These are phyloP conservation scores for Cydonia oblonga DNA, from an alignment of 331 rosid species.

Conservation along the genomic window DNA sequence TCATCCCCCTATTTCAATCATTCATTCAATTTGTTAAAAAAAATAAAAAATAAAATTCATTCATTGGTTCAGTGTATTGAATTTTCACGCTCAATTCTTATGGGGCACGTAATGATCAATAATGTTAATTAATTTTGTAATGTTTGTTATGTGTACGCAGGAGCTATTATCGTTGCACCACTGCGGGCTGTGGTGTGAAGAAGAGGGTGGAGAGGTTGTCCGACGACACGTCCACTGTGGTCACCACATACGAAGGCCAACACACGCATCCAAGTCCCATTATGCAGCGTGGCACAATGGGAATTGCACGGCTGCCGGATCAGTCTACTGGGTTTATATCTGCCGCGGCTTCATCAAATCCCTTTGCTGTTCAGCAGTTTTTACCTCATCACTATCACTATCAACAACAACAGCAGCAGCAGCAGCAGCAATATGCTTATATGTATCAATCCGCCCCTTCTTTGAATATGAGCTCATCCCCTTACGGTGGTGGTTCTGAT, in stretches of 20 bases:
- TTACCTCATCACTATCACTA: constrained; percentile 10
- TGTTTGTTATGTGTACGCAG: constrained; percentile 17
- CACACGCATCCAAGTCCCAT: constrained; percentile 67
- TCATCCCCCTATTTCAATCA: neutral
- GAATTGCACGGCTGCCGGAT: constrained; percentile 16
- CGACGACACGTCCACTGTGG: constrained; percentile 42
- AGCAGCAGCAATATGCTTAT: constrained; percentile 12
- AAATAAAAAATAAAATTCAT: neutral
- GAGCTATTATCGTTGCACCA: constrained; percentile 97
- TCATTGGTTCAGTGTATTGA: neutral
- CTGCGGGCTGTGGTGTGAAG: constrained; percentile 58
- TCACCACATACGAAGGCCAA: constrained; percentile 85
- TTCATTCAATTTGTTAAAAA: neutral
- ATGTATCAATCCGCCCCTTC: constrained; percentile 28
- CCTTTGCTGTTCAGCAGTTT: neutral
- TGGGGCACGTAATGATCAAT: neutral
- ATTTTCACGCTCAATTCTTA: neutral
- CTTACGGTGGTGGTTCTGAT: neutral
- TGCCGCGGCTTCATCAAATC: too few species aligned
- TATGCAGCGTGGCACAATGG: constrained; percentile 35
- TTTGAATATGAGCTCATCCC: constrained; percentile 12
- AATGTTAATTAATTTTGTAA: neutral
- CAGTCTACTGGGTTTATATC: neutral
- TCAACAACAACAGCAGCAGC: constrained; percentile 18
- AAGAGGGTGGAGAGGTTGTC: constrained; percentile 81